Percentiles rank a stretch among this genome's conserved stretches.
Evolutionary conservation across 2,329 filamentous ascomycete genomes (phyloP).

Genomic region (Botryotinia calthae): DNA sequence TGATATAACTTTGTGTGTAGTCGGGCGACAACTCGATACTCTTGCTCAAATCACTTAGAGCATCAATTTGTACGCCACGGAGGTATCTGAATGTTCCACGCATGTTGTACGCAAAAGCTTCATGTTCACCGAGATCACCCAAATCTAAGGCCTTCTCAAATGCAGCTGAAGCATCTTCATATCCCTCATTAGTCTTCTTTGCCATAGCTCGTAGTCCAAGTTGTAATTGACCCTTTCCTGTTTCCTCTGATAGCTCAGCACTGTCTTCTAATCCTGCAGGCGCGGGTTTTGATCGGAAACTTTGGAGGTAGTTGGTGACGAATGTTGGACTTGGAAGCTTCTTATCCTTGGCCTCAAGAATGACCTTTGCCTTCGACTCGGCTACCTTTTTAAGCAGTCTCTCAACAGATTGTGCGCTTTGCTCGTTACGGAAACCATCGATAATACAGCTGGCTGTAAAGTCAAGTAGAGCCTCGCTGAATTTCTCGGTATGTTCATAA

Average conservation of each 20-base stretch:
- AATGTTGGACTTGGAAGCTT: slow-evolving; percentile 94
- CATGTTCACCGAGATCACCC: slow-evolving; percentile 74
- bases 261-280: slow-evolving; percentile 80
- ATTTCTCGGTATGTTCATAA: slow-evolving; percentile 89
- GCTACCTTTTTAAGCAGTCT: slow-evolving; percentile 94
- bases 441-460: slow-evolving; percentile 99
- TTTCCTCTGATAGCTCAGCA: slow-evolving; percentile 72
- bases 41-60: slow-evolving; percentile 83
- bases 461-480: slow-evolving; percentile 91
- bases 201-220: slow-evolving; percentile 77
- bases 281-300: slow-evolving; percentile 81
- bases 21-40: slow-evolving; percentile 85
- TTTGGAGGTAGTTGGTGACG: slow-evolving; percentile 97
- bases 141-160: slow-evolving; percentile 88
- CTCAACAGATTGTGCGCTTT: slow-evolving; percentile 86
- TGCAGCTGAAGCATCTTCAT: slow-evolving; percentile 79
- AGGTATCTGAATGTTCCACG: slow-evolving; percentile 94
- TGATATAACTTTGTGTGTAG: slow-evolving; percentile 96
- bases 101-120: slow-evolving; percentile 94
- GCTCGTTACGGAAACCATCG: slow-evolving; percentile 91
- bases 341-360: slow-evolving; percentile 74
- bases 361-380: slow-evolving; percentile 87
- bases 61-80: slow-evolving; percentile 79
- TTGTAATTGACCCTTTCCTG: slow-evolving; percentile 81
- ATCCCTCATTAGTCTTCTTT: slow-evolving; percentile 85